A percentile compares a stretch with the other conserved stretches of the same genome.
These are phyloP conservation scores for Zygnema cylindricum DNA, from an alignment of 139 green algal genomes.

Conservation along the genomic window DNA sequence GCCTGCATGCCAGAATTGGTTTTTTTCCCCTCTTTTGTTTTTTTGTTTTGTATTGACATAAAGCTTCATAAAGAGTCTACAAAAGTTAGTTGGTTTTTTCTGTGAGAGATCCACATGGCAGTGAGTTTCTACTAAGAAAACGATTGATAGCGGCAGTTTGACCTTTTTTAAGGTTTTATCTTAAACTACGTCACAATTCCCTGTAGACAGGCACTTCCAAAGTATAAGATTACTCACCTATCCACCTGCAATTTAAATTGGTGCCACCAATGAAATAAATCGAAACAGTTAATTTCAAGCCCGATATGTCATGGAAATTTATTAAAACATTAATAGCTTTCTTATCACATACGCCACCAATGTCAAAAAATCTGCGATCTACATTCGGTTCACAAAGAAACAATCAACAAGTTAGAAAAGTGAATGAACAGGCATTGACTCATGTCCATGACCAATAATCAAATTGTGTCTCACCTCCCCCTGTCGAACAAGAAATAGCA, in stretches of 20 bases:
- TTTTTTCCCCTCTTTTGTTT: too few relatives aligned
- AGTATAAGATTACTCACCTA: too few relatives aligned
- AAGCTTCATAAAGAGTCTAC: too few relatives aligned
- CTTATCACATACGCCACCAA: not conserved
- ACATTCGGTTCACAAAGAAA: not conserved
- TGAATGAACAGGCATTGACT: not conserved
- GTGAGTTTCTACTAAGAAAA: not conserved
- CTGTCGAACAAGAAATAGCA: conserved; percentile 42
- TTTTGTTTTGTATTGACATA: too few relatives aligned
- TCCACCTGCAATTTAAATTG: too few relatives aligned
- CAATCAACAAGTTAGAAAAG: not conserved
- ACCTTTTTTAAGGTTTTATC: not conserved
- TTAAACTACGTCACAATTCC: too few relatives aligned
- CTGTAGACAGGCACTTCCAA: too few relatives aligned
- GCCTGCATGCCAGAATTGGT: conserved; percentile 26
- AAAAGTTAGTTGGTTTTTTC: too few relatives aligned
- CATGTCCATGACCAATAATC: not conserved
- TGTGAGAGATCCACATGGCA: not conserved
- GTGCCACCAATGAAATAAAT: not conserved
- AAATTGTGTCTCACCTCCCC: conserved; percentile 36
- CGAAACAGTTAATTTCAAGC: not conserved
- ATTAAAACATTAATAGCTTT: not conserved
- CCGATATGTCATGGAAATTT: not conserved
- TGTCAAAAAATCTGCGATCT: not conserved
- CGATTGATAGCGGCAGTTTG: not conserved